Evolutionary conservation across 805 yeast species (phyloP).

Genomic region (Candida broadrunensis): DNA sequence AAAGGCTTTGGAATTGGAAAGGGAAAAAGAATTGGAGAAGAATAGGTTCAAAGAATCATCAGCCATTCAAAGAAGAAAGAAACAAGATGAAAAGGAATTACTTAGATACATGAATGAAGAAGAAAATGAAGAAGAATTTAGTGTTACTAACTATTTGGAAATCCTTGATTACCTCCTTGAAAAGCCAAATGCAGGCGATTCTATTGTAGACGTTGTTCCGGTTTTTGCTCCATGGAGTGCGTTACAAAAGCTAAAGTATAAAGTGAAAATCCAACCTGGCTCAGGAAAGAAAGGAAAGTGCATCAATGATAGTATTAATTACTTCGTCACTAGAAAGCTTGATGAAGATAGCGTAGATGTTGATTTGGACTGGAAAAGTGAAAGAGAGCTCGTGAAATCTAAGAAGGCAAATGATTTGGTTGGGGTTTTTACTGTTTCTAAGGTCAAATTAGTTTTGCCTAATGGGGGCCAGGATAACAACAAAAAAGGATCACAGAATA

Average conservation of each 20-base stretch:
- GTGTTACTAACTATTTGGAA: slow-evolving; percentile 31
- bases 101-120: slow-evolving; percentile 39
- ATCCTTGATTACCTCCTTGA: slow-evolving; percentile 44
- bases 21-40: slow-evolving; percentile 16
- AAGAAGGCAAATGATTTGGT: slow-evolving; percentile 66
- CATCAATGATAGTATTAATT: slow-evolving; percentile 61
- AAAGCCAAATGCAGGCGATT: slow-evolving; percentile 49
- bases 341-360: slow-evolving; percentile 41
- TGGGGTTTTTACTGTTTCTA: slow-evolving; percentile 66
- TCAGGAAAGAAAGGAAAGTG: slow-evolving; percentile 86
- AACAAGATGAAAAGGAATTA: slow-evolving; percentile 44
- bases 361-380: slow-evolving; percentile 70
- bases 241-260: slow-evolving; percentile 68
- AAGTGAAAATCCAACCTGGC: slow-evolving; percentile 79
- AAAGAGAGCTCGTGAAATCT: slow-evolving; percentile 52
- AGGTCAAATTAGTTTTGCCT: slow-evolving; percentile 63
- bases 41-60: slow-evolving; percentile 20
- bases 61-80: slow-evolving; percentile 41
- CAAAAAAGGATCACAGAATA: slow-evolving; percentile 4
- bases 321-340: slow-evolving; percentile 49
- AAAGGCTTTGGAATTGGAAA: slow-evolving; percentile 8
- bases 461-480: slow-evolving; percentile 23
- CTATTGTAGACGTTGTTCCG: slow-evolving; percentile 64
- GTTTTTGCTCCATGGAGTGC: slow-evolving; percentile 94
- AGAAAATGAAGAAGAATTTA: slow-evolving; percentile 28